phyloP scores from a whole-genome alignment of 768 basidiomycete genomes.

The Pulveroboletus ravenelii region DNA sequence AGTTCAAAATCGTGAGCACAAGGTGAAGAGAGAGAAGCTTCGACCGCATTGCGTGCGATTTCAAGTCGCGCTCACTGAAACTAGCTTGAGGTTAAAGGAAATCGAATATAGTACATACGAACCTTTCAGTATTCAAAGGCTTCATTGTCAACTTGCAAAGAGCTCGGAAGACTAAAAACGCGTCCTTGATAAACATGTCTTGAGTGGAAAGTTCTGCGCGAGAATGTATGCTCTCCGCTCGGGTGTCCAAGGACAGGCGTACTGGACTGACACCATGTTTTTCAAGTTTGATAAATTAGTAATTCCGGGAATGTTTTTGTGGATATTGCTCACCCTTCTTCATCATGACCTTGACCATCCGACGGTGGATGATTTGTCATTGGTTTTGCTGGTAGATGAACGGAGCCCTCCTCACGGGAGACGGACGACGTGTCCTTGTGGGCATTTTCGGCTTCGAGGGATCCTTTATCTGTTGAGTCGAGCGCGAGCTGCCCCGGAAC shows the following conservation, averaged over 20 bases:
- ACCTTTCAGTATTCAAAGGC: constrained; percentile 91
- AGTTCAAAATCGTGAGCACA: constrained; percentile 85
- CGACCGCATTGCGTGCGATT: constrained; percentile 95
- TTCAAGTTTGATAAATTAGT: constrained; percentile 5
- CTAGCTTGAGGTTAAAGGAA: constrained; percentile 12
- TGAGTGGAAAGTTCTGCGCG: constrained; percentile 58
- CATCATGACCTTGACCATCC: constrained; percentile 4
- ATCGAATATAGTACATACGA: constrained; percentile 15
- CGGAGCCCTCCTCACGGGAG: constrained; percentile 1
- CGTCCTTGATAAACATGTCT: constrained; percentile 94
- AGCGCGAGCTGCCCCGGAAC: not conserved
- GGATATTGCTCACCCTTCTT: constrained; percentile 21
- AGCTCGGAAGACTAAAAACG: constrained; percentile 95
- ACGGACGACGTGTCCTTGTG: not conserved
- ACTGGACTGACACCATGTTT: constrained; percentile 26
- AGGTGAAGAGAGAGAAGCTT: constrained; percentile 93
- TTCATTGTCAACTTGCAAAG: constrained; percentile 99
- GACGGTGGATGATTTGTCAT: not conserved
- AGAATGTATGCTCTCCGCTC: constrained; percentile 15
- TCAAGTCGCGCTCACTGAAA: constrained; percentile 85
- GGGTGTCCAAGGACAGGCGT: constrained; percentile 14
- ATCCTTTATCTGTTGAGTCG: not conserved
- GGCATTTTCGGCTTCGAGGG: constrained; percentile 1
- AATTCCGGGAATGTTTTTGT: not conserved
- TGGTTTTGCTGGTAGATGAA: not conserved